Evolutionary conservation across 1,284 basidiomycete species (phyloP).

Genomic region (Violaceomyces palustris): DNA sequence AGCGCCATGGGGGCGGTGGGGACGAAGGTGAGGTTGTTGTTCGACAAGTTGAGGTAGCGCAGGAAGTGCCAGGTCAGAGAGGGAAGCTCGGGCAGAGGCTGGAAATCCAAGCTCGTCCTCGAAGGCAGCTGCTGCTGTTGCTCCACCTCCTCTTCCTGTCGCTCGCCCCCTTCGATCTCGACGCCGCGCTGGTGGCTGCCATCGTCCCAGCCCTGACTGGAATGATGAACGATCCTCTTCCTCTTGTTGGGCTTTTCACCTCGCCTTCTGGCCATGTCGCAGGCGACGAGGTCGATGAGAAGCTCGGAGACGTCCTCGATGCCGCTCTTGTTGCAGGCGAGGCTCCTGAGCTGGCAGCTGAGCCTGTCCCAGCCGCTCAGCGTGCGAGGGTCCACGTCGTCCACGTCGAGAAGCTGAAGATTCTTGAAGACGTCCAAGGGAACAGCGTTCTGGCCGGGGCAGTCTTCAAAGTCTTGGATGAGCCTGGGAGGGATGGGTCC

Average conservation of each 20-base stretch:
- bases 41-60: constrained; percentile 70
- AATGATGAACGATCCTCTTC: no score
- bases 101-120: no score
- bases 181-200: constrained; percentile 33
- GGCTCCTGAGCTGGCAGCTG: constrained; percentile 65
- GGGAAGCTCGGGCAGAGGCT: constrained; percentile 58
- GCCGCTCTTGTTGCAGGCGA: constrained; percentile 72
- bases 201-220: not conserved
- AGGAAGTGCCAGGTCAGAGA: constrained; percentile 72
- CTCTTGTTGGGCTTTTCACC: no score
- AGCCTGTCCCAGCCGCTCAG: constrained; percentile 80
- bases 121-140: constrained; percentile 1
- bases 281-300: constrained; percentile 68
- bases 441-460: constrained; percentile 68
- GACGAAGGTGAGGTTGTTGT: constrained; percentile 78
- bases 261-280: constrained; percentile 58
- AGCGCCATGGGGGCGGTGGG: constrained; percentile 58
- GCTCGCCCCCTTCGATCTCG: constrained; percentile 56
- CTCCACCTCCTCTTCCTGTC: constrained; percentile 1
- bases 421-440: constrained; percentile 80
- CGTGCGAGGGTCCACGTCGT: constrained; percentile 74
- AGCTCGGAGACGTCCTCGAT: constrained; percentile 77
- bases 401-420: constrained; percentile 66
- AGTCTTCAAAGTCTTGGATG: constrained; percentile 67
- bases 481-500: constrained; percentile 58